Base-by-base conservation (phyloP, 331 rosid species). In the Quercus tomentella region DNA sequence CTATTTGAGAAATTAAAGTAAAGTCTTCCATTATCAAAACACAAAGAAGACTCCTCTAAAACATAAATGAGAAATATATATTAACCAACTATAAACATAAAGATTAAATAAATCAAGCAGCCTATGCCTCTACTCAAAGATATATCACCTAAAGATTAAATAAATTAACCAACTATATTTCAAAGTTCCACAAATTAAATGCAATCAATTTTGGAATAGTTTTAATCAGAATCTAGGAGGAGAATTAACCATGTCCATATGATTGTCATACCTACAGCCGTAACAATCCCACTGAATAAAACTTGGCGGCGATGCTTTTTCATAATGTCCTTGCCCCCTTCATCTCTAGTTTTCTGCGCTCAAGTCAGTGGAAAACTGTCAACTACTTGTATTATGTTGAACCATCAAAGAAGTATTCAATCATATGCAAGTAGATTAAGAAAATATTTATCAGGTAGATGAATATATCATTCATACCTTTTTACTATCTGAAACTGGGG, bases 291-390 rank as follows among this genome's bases (percentile, higher is more conserved):
- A 85, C 98, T 96, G 86, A 33, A 92, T 33, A 96, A 88, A 84
- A 96, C 98, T 89, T 96, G 98, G 5, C 96, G 97, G 35, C 98
- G 99, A 70, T 83, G 98, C 95, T 93, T 96, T 84, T 90, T 96
- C 93, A 93, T 81, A 30, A 87, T 72, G 87, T 96, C 99, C 94
- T 93, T 96, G 85, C 90, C 91, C 79, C 91, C 96, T 56, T 90
- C 95, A 78, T 90, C 98, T 68, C 82, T 89, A 61, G 79, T 86
- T 78, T 88, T 92, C 99, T 96, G 85, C 78, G 77, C 79, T 83
- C 87, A 83, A 74, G 84, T 30, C 33, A 88, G 62, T 57, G 76
- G 82, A 82, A 80, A 77, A 88, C 57, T 60, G 81, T 89, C 83
- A 89, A 87, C 56, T 70, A 60, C 56, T 65, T 33, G 79, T 76